A percentile compares a stretch with the other conserved stretches of the same genome.
These are phyloP conservation scores for Calonectria fujianensis DNA, from an alignment of 2,329 filamentous ascomycete species.

Conservation along the genomic window DNA sequence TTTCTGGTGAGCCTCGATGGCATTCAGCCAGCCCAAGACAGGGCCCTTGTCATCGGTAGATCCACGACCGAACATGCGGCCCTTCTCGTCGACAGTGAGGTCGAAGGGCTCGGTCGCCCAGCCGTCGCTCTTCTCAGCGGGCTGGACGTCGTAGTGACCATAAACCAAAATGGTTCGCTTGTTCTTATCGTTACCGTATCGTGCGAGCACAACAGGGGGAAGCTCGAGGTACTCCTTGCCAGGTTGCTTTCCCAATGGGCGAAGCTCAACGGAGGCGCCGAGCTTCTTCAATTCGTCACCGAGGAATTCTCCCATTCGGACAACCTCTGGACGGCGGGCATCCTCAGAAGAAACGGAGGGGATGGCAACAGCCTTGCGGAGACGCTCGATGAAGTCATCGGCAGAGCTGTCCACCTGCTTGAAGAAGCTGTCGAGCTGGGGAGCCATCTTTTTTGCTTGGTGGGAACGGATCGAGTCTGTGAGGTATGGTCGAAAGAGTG, in stretches of 20 bases:
- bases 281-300: slow-evolving; percentile 87
- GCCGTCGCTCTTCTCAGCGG: slow-evolving; percentile 92
- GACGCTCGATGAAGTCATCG: slow-evolving; percentile 89
- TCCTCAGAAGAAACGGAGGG: slow-evolving; percentile 96
- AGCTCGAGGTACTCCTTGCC: slow-evolving; percentile 93
- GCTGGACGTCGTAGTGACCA: slow-evolving; percentile 99
- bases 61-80: slow-evolving; percentile 96
- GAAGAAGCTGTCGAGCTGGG: slow-evolving; percentile 93
- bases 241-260: slow-evolving; percentile 92
- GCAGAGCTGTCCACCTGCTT: slow-evolving; percentile 90
- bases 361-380: slow-evolving; percentile 94
- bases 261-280: slow-evolving; percentile 90
- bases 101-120: slow-evolving; percentile 97
- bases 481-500: slow-evolving; percentile 67
- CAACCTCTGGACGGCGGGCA: slow-evolving; percentile 90
- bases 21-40: slow-evolving; percentile 97
- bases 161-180: slow-evolving; percentile 98
- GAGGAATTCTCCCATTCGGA: slow-evolving; percentile 97
- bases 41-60: slow-evolving; percentile 99
- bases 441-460: slow-evolving; percentile 87
- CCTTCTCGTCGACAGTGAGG: slow-evolving; percentile 90
- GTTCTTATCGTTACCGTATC: slow-evolving; percentile 92
- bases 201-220: slow-evolving; percentile 92
- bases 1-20: slow-evolving; percentile 98
- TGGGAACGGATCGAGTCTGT: slow-evolving; percentile 72